Base-by-base conservation (phyloP, 805 yeast species). In the Ogataea nonfermentans region DNA sequence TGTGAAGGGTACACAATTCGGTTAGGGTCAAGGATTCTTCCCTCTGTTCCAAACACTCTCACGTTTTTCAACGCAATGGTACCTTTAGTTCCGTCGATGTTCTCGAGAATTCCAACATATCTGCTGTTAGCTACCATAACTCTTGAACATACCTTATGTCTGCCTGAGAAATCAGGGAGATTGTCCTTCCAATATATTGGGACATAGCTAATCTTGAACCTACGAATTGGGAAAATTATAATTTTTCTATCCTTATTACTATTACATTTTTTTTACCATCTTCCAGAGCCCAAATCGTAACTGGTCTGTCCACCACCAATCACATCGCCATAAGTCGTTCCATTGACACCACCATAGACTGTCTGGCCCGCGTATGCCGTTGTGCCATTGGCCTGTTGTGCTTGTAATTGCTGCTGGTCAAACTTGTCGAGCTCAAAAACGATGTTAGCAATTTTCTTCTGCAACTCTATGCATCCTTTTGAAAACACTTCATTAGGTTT, bases 31-130 rank as follows among this genome's bases (percentile, higher is more conserved):
- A 68, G 65, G 50, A 83, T 71, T 55, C 98, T 77, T 22, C 95
- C 96, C 63, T 91, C 98, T 14, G 97, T 85, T 40, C 98, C 99
- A 50, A 81, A 81, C 36, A 88, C 79, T 46, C 87, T 74, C 34
- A 91, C 98, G 39, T 79, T 71, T 33, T 74, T 74, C 55, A 91
- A 73, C 5, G 96, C 81, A 35, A 91, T 93, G 2, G 96, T 88
- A 49, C 96, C 86, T 45, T 84, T 84, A 43, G 86, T 90, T 20
- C 95, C 93, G 61, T 88, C 88, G 55, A 93, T 87, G 51, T 79
- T 81, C 49, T 86, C 88, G 57, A 91, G 73, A n/a, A 77, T 67
- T 23, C 99, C 99, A 42, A 88, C 93, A 59, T 91, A 91, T 48
- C 95, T 80, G 28, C 3, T 15, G 41, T 30, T 30, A 31, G 35